Base-by-base conservation (phyloP, 2,329 filamentous ascomycete species). In the Niveomyces coronatus region DNA sequence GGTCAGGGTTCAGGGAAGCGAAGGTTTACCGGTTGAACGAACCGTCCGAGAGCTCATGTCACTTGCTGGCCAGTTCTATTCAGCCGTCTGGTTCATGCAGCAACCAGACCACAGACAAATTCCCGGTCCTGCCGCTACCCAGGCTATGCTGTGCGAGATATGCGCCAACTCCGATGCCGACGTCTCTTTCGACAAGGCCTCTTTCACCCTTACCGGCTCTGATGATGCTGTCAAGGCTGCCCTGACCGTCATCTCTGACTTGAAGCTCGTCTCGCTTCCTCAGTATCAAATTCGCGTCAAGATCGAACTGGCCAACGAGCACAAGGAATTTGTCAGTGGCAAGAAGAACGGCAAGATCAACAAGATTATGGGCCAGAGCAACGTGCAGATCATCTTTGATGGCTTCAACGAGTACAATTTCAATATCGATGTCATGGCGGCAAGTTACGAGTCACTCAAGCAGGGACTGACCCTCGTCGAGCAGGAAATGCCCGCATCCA, bases 331-430 rank as follows among this genome's bases (percentile, higher is more conserved):
- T 57, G 91, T 98, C 41, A 95, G 88, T 50, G 91, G 91, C 50
- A 98, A 98, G 71, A 98, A 98, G 70, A 98, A 98, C 53, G 91
- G 91, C 62, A 98, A 98, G 67, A 98, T 98, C 63, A 98, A 98
- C 71, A 98, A 98, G 71, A 98, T 98, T 54, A 98, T 98, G 91
- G 91, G 89, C 17, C 89, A 96, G 62, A 95, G 88, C 71, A 95
- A 93, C 51, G 91, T 98, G 10, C 91, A 98, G 63, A 96, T 98
- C 54, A 89, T 98, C 46, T 98, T 98, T 49, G 91, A 98, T 56
- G 88, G 87, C 45, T 98, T 96, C 68, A 94, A 95, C 61, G 91
- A 98, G 65, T 98, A 96, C 72, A 96, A 98, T 63, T 98, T 98
- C 70, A 94, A 96, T 62, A 98, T 98, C 48, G 91, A 98, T 55